Evolutionary conservation across 164 flowering plant species (phyloP).

Genomic region (Dillenia suffruticosa): DNA sequence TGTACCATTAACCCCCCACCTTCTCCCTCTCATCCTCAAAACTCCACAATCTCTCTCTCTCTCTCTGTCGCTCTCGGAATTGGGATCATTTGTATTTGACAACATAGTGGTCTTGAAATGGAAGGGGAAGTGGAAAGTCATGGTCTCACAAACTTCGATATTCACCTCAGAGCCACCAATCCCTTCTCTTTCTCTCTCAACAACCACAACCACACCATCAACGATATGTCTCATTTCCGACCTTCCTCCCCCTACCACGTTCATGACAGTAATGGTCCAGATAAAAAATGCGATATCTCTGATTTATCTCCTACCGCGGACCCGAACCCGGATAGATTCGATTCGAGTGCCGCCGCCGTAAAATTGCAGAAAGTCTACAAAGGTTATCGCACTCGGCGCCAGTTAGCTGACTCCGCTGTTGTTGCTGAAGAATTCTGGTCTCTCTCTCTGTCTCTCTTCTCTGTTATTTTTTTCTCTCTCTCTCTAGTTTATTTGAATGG

Average conservation of each 20-base stretch:
- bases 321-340: neutral
- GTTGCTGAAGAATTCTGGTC: slow-evolving; percentile 83
- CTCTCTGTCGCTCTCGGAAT: neutral
- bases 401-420: slow-evolving; percentile 79
- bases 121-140: neutral
- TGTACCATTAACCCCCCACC: neutral
- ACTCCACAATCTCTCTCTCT: slow-evolving; percentile 1
- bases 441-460: neutral
- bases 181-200: neutral
- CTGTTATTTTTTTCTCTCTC: slow-evolving; percentile 1
- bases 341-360: slow-evolving; percentile 30
- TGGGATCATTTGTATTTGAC: neutral
- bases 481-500: neutral
- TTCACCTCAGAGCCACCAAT: neutral
- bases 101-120: neutral
- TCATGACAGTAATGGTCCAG: no score
- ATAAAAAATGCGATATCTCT: neutral
- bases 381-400: slow-evolving; percentile 73
- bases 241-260: no score
- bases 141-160: neutral
- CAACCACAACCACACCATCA: neutral
- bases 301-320: neutral
- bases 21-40: neutral
- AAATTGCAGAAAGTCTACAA: slow-evolving; percentile 70
- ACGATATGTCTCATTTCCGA: no score